phyloP scores from a whole-genome alignment of 768 basidiomycete species.

The Phallus indusiatus region DNA sequence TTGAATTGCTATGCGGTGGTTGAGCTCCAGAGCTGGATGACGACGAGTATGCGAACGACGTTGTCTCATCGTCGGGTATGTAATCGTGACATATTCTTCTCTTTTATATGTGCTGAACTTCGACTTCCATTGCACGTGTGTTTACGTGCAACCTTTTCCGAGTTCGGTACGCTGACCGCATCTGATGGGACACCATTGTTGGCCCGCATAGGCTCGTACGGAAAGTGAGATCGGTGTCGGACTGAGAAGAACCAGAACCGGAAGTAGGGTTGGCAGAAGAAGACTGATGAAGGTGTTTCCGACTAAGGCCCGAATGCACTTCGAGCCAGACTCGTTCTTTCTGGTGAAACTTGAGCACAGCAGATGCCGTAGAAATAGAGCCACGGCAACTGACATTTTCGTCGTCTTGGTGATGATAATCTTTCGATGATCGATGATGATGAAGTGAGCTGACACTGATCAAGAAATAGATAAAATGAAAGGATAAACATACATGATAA shows the following conservation, averaged over 20 bases:
- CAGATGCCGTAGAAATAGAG: slow-evolving; percentile 79
- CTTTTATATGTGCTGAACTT: neutral
- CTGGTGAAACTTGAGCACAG: slow-evolving; percentile 42
- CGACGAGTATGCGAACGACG: slow-evolving; percentile 3
- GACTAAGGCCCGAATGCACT: slow-evolving; percentile 39
- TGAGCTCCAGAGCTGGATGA: neutral
- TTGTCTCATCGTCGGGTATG: neutral
- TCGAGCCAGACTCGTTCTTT: slow-evolving; percentile 71
- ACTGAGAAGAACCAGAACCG: slow-evolving; percentile 11
- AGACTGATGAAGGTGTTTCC: slow-evolving; percentile 33
- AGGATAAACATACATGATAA: slow-evolving; percentile 60
- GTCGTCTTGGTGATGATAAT: slow-evolving; percentile 86
- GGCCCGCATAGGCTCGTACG: neutral
- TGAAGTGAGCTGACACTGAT: slow-evolving; percentile 7
- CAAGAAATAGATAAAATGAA: neutral
- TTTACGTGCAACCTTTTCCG: neutral
- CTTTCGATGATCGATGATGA: slow-evolving; percentile 29
- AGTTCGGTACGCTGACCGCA: neutral
- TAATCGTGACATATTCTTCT: neutral
- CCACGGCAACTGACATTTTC: slow-evolving; percentile 80
- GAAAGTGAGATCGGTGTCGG: neutral
- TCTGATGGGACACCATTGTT: neutral
- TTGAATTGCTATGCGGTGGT: slow-evolving; percentile 50
- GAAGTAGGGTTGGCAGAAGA: slow-evolving; percentile 29
- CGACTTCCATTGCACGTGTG: neutral